A percentile compares a stretch with the other conserved stretches of the same genome.
phyloP scores from a whole-genome alignment of 495 filamentous ascomycete genomes.

The Jackrogersella minutella region DNA sequence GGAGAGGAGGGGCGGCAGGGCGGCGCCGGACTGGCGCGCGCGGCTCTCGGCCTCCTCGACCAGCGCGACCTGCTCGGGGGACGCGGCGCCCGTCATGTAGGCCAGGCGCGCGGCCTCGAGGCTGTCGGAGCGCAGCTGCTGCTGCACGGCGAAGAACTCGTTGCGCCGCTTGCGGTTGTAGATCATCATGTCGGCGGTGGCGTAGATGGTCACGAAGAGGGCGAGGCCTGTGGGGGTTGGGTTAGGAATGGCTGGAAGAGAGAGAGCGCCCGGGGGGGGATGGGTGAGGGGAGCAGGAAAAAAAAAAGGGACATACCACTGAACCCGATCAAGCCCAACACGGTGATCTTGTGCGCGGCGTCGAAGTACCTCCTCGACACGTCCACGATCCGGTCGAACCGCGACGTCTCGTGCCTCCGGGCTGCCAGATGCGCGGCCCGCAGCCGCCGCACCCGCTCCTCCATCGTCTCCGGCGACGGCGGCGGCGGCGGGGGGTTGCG shows the following conservation, averaged over 20 bases:
- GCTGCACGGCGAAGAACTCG: slow-evolving; percentile 72
- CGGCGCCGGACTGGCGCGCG: slow-evolving; percentile 43
- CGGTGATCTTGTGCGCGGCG: slow-evolving; percentile 79
- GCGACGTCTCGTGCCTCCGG: slow-evolving; percentile 67
- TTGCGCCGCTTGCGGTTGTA: slow-evolving; percentile 77
- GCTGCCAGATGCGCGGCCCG: slow-evolving; percentile 79
- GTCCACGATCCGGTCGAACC: slow-evolving; percentile 74
- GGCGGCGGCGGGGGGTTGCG: slow-evolving; percentile 57
- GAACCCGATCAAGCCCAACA: slow-evolving; percentile 76
- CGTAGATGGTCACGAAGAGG: slow-evolving; percentile 77
- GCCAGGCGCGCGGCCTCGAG: slow-evolving; percentile 65
- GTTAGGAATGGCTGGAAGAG: not conserved
- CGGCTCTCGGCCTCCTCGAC: slow-evolving; percentile 55
- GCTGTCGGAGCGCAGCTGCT: slow-evolving; percentile 60
- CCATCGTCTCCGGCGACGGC: slow-evolving; percentile 73
- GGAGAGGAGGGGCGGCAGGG: slow-evolving; percentile 49
- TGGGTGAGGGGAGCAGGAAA: not conserved
- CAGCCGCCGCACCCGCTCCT: slow-evolving; percentile 87
- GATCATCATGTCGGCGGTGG: slow-evolving; percentile 83
- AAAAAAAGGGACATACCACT: slow-evolving; percentile 66
- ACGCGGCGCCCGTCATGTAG: slow-evolving; percentile 68
- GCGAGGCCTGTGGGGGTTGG: slow-evolving; percentile 66
- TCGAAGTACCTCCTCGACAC: slow-evolving; percentile 79
- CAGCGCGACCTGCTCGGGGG: slow-evolving; percentile 60
- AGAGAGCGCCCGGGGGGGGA: slow-evolving; percentile 58